A percentile compares a stretch with the other conserved stretches of the same genome.
Evolutionary conservation across 345 rosid genomes (phyloP).

Genomic region (Camelina hispida): DNA sequence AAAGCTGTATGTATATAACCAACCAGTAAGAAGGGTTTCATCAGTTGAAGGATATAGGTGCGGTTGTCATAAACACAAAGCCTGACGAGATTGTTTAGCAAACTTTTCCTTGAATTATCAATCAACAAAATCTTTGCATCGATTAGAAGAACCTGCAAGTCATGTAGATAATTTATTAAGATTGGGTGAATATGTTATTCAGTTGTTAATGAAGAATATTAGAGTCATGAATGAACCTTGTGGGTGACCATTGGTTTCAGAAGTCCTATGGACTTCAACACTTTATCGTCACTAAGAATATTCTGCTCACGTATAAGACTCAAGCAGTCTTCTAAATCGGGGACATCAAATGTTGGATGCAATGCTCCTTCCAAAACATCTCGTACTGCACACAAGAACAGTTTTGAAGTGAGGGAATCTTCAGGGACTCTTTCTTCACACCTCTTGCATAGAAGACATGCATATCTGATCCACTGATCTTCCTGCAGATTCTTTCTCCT

Average conservation of each 20-base stretch:
- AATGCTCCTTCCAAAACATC: conserved; percentile 31
- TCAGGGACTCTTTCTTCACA: conserved; percentile 4
- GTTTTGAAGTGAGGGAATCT: neutral
- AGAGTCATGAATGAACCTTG: conserved; percentile 13
- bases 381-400: conserved; percentile 15
- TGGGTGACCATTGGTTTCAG: conserved; percentile 1
- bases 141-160: conserved; percentile 22
- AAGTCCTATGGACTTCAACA: neutral
- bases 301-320: conserved; percentile 3
- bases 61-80: conserved; percentile 36
- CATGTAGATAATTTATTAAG: conserved; percentile 3
- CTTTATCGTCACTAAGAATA: conserved; percentile 18
- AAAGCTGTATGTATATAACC: conserved; percentile 4
- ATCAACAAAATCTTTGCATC: conserved; percentile 33
- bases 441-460: conserved; percentile 17
- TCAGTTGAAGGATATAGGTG: conserved; percentile 16
- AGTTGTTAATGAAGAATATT: neutral
- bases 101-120: conserved; percentile 33
- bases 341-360: conserved; percentile 2
- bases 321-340: conserved; percentile 3
- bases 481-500: conserved; percentile 25
- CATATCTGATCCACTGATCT: conserved; percentile 31
- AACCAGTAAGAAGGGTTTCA: conserved; percentile 36
- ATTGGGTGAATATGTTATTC: neutral
- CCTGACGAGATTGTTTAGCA: conserved; percentile 25